Conservation (phyloP, 1,139 yeast genomes). For the Yamadazyma sp. region DNA sequence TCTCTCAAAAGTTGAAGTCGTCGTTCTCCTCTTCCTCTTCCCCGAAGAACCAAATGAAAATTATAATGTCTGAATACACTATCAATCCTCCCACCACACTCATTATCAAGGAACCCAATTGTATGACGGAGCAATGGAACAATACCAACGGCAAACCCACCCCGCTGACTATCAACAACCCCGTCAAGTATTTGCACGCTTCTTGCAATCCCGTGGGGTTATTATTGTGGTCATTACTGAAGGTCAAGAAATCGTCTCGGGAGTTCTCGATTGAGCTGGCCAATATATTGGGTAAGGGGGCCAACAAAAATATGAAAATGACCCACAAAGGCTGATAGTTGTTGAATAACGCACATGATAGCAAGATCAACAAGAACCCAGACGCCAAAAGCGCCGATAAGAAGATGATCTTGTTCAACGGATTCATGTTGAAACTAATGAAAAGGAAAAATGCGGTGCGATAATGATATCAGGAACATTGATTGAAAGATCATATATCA, state of each 20-base stretch:
- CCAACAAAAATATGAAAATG: conserved; percentile 60
- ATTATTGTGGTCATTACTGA: conserved; percentile 47
- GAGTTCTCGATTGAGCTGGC: conserved; percentile 42
- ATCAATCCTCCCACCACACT: conserved; percentile 70
- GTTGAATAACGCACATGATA: conserved; percentile 71
- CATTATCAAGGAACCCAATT: conserved; percentile 59
- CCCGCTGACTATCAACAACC: conserved; percentile 67
- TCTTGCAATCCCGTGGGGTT: conserved; percentile 54
- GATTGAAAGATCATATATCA: not conserved
- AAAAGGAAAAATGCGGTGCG: not conserved
- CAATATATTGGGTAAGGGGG: conserved; percentile 67
- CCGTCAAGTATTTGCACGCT: conserved; percentile 61
- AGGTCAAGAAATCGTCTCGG: conserved; percentile 64
- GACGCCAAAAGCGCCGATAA: conserved; percentile 69
- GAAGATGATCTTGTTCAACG: conserved; percentile 69
- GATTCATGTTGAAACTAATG: conserved; percentile 38
- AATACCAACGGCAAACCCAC: conserved; percentile 64
- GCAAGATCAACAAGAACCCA: conserved; percentile 69
- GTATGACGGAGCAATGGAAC: conserved; percentile 58
- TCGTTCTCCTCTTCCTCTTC: conserved; percentile 54
- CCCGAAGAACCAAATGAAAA: conserved; percentile 69
- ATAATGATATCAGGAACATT: not conserved
- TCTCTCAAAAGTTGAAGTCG: conserved; percentile 47
- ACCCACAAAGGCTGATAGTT: conserved; percentile 75
- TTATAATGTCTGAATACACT: conserved; percentile 68